Percentiles rank a stretch among this genome's conserved stretches.
Evolutionary conservation across 192 early-diverging fungal genomes (phyloP).

Genomic region (Backusella macrospora): DNA sequence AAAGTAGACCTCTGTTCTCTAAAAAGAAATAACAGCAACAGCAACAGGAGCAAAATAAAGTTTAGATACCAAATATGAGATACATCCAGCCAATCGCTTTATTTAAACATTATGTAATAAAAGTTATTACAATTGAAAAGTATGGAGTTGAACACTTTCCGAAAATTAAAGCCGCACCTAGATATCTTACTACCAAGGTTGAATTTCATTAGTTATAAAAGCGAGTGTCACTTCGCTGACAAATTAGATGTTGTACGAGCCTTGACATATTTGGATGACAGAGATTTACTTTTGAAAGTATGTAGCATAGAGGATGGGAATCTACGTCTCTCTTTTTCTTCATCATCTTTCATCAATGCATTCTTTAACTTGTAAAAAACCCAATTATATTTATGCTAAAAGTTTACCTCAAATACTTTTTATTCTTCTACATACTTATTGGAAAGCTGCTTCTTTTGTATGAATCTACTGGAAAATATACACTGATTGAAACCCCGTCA

Average conservation of each 20-base stretch:
- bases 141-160: background rate
- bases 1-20: background rate
- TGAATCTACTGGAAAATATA: no score
- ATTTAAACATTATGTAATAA: slow-evolving; percentile 3
- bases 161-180: background rate
- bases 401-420: no score
- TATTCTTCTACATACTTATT: no score
- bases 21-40: background rate
- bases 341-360: no score
- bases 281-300: background rate
- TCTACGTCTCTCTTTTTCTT: no score
- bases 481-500: no score
- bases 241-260: background rate
- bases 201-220: background rate
- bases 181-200: no score
- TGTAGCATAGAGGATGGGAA: background rate
- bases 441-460: no score
- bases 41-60: background rate
- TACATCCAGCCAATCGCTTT: background rate
- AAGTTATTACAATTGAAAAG: slow-evolving; percentile 1
- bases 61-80: background rate
- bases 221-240: background rate
- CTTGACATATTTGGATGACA: background rate
- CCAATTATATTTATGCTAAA: no score
- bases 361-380: no score